Evolutionary conservation across 2,329 filamentous ascomycete species (phyloP).

Genomic region (Hypomyces perniciosus): DNA sequence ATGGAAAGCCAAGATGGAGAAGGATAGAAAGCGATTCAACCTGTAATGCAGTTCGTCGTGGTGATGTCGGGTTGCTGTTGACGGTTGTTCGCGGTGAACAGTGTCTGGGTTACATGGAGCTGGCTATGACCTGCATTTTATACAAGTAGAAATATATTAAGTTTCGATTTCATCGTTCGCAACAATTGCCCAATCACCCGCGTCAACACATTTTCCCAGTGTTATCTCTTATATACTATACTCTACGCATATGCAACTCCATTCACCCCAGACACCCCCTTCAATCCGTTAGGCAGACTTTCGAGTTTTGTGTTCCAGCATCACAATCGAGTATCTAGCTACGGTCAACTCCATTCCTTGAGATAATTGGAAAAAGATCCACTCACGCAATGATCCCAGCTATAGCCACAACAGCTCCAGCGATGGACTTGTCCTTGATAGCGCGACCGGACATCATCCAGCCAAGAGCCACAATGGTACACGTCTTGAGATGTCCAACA

Average conservation of each 20-base stretch:
- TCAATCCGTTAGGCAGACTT: background rate
- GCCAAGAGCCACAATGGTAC: constrained; percentile 57
- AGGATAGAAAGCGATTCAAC: constrained; percentile 88
- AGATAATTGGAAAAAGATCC: too few species aligned
- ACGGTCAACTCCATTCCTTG: constrained; percentile 1
- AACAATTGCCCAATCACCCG: too few species aligned
- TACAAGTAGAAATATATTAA: background rate
- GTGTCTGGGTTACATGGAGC: too few species aligned
- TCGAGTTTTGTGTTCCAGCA: constrained; percentile 38
- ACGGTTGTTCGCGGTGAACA: too few species aligned
- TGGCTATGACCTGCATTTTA: background rate
- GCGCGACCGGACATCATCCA: constrained; percentile 53
- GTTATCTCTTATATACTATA: background rate
- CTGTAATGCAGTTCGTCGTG: constrained; percentile 45
- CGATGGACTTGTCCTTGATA: constrained; percentile 48
- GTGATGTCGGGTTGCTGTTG: background rate
- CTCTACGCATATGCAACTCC: background rate
- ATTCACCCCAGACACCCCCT: background rate
- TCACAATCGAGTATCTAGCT: constrained; percentile 41
- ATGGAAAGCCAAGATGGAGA: constrained; percentile 95
- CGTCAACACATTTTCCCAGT: background rate
- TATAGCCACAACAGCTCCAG: constrained; percentile 51
- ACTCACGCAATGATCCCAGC: constrained; percentile 53
- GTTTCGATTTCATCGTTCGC: too few species aligned
- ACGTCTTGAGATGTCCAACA: constrained; percentile 61